Conservation (phyloP, 1,139 yeast genomes). For the Hyphopichia burtonii region DNA sequence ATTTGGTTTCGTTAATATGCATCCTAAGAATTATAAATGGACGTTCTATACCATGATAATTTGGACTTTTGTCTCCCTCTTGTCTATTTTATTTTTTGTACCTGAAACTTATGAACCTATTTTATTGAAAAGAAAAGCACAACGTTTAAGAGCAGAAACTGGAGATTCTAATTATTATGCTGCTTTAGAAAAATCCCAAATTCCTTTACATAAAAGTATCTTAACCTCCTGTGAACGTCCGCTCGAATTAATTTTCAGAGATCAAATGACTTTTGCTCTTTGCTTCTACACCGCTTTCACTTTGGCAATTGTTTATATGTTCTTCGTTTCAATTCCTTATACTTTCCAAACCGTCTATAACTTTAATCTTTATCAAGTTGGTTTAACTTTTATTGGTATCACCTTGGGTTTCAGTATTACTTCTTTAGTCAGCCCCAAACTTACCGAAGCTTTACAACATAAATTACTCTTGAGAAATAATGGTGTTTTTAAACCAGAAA, state of each 20-base stretch:
- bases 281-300: slow-evolving; percentile 64
- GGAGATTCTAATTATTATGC: slow-evolving; percentile 37
- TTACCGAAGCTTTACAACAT: slow-evolving; percentile 21
- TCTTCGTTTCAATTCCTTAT: slow-evolving; percentile 63
- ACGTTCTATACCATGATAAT: slow-evolving; percentile 23
- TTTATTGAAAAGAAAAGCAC: slow-evolving; percentile 14
- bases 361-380: slow-evolving; percentile 36
- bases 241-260: slow-evolving; percentile 48
- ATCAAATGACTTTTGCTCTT: slow-evolving; percentile 60
- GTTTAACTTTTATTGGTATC: slow-evolving; percentile 55
- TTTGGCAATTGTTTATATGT: slow-evolving; percentile 59
- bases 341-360: slow-evolving; percentile 48
- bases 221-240: slow-evolving; percentile 52
- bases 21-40: slow-evolving; percentile 23
- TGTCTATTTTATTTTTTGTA: slow-evolving; percentile 16
- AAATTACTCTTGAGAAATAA: slow-evolving; percentile 23
- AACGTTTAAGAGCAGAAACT: slow-evolving; percentile 13
- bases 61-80: slow-evolving; percentile 17
- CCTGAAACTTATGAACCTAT: slow-evolving; percentile 22
- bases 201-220: slow-evolving; percentile 26
- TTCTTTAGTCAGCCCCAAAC: slow-evolving; percentile 19
- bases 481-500: slow-evolving; percentile 37
- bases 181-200: slow-evolving; percentile 39
- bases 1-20: slow-evolving; percentile 26
- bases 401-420: slow-evolving; percentile 45